Conservation (phyloP, 2,329 filamentous ascomycete genomes). For the Diaporthe citrichinensis region DNA sequence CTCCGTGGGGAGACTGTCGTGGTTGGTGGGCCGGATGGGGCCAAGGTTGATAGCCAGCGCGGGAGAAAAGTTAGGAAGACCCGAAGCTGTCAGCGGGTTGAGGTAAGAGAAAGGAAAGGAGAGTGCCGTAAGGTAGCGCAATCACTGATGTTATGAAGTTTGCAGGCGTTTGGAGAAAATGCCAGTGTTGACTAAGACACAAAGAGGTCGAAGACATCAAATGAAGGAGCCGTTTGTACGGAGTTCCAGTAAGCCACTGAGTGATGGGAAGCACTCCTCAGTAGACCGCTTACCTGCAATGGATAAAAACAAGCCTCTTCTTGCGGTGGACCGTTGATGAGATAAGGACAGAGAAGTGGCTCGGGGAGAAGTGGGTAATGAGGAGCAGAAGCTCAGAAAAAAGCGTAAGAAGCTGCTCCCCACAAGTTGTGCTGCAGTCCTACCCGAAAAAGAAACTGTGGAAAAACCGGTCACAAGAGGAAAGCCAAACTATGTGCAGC, state of each 20-base stretch:
- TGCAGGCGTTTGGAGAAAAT: neutral
- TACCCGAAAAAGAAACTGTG: too few relatives aligned
- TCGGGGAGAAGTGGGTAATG: neutral
- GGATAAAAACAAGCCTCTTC: neutral
- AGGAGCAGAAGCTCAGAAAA: fast-evolving
- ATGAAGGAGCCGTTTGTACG: neutral
- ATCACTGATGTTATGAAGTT: neutral
- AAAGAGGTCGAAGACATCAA: too few relatives aligned
- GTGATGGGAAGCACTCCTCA: neutral
- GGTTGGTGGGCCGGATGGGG: too few relatives aligned
- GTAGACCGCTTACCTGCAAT: too few relatives aligned
- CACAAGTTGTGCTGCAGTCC: neutral
- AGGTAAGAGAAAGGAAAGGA: neutral
- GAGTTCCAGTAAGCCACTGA: neutral
- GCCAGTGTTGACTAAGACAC: neutral
- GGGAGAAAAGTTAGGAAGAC: too few relatives aligned
- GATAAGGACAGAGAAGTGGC: neutral
- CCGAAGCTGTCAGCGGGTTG: too few relatives aligned
- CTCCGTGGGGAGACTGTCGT: too few relatives aligned
- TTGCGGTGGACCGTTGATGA: too few relatives aligned
- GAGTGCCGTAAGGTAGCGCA: fast-evolving
- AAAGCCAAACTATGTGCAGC: neutral
- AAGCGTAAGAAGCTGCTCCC: neutral
- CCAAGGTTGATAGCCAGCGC: too few relatives aligned
- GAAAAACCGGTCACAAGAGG: too few relatives aligned